Percentiles rank a stretch among this genome's conserved stretches.
phyloP scores from a whole-genome alignment of 2,329 filamentous ascomycete species.

The Ophiostoma pallidulum region DNA sequence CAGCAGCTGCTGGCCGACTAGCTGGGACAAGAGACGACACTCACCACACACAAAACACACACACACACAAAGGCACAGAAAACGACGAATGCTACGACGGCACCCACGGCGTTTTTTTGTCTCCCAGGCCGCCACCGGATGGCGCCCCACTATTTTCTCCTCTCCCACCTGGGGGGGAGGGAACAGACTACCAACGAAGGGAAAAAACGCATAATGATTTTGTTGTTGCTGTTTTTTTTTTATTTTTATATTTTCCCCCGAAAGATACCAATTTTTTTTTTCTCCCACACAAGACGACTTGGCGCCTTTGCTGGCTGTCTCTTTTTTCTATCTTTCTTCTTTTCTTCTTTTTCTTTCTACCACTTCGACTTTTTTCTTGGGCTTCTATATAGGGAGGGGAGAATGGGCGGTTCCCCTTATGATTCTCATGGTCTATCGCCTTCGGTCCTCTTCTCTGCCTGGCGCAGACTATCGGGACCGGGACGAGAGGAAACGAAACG shows the following conservation, averaged over 20 bases:
- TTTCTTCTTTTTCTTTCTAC: not conserved
- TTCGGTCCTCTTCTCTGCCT: too few relatives aligned
- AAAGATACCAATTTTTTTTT: slow-evolving; percentile 8
- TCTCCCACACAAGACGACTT: not conserved
- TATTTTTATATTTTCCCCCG: not conserved
- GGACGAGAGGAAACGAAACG: not conserved
- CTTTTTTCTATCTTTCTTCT: not conserved
- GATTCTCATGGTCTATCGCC: too few relatives aligned
- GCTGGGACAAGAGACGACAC: too few relatives aligned
- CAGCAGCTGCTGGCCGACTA: too few relatives aligned
- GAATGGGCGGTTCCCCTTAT: not conserved
- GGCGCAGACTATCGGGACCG: slow-evolving; percentile 3
- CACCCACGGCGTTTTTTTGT: not conserved
- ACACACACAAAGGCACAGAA: too few relatives aligned
- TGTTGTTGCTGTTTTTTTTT: slow-evolving; percentile 1
- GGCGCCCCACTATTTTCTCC: too few relatives aligned
- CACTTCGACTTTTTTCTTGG: too few relatives aligned
- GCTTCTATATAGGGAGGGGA: not conserved
- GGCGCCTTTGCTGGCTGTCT: not conserved
- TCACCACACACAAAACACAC: too few relatives aligned
- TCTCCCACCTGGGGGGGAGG: too few relatives aligned
- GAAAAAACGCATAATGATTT: slow-evolving; percentile 1
- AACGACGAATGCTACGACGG: too few relatives aligned
- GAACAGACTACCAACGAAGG: too few relatives aligned
- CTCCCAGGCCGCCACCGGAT: too few relatives aligned